A percentile compares a stretch with the other conserved stretches of the same genome.
phyloP scores from a whole-genome alignment of 805 yeast species.

The Teunomyces panamensis region DNA sequence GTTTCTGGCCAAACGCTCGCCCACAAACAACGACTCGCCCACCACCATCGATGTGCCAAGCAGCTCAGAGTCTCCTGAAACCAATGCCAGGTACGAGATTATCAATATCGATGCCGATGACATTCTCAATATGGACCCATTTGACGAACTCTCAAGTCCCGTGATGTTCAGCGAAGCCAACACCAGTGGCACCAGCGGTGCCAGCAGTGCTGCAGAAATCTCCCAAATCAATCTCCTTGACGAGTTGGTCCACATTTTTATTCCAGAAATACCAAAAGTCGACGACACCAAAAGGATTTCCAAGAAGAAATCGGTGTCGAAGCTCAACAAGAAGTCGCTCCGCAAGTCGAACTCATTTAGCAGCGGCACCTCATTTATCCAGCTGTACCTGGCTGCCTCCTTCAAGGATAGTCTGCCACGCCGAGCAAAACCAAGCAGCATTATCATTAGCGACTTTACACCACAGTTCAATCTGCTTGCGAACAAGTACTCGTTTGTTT shows the following conservation, averaged over 20 bases:
- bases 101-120: constrained; percentile 10
- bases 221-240: background rate
- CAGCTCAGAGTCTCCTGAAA: constrained; percentile 7
- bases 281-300: constrained; percentile 5
- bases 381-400: too few species aligned
- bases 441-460: constrained; percentile 11
- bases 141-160: constrained; percentile 4
- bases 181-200: background rate
- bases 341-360: constrained; percentile 11
- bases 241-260: background rate
- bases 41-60: constrained; percentile 13
- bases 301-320: constrained; percentile 9
- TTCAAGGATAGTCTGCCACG: background rate
- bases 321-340: constrained; percentile 11
- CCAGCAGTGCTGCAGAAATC: background rate
- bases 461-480: constrained; percentile 9
- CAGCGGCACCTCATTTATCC: background rate
- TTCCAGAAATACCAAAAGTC: background rate
- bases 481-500: constrained; percentile 12
- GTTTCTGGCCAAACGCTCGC: background rate
- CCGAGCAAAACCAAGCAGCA: constrained; percentile 6
- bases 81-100: background rate
- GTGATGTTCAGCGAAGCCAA: background rate
- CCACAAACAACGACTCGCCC: constrained; percentile 9
- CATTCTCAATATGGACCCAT: constrained; percentile 10